Evolutionary conservation across 352 stramenopile genomes (phyloP).

Genomic region (Aphanomyces stellatus): DNA sequence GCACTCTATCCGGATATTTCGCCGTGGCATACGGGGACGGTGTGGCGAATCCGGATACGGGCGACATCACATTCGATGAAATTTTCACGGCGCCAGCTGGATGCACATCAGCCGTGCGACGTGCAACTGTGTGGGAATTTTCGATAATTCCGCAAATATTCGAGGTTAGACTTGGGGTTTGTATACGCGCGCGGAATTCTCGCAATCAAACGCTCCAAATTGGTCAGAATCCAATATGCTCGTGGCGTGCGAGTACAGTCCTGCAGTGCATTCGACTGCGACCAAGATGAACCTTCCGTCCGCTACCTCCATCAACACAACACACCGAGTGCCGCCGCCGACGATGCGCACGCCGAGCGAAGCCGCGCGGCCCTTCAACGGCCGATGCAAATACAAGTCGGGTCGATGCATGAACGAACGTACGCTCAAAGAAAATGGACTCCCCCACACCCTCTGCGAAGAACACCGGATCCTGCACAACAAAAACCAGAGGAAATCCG

Average conservation of each 20-base stretch:
- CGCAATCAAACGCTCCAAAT: not conserved
- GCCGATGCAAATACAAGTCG: conserved; percentile 22
- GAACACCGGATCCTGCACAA: conserved; percentile 20
- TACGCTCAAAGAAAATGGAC: conserved; percentile 20
- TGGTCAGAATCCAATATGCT: conserved; percentile 13
- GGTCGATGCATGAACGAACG: conserved; percentile 21
- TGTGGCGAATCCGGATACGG: not conserved
- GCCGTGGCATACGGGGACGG: not conserved
- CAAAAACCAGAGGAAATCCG: conserved; percentile 22
- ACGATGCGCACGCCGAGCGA: too few relatives aligned
- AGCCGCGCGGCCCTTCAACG: not conserved
- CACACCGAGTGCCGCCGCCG: too few relatives aligned
- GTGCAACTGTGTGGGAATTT: not conserved
- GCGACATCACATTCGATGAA: not conserved
- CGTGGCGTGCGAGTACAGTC: not conserved
- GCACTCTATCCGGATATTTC: not conserved
- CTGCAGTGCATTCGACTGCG: not conserved
- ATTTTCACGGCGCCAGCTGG: not conserved
- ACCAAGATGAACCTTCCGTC: too few relatives aligned
- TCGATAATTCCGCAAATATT: not conserved
- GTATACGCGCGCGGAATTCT: not conserved
- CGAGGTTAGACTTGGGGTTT: not conserved
- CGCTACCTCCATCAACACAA: too few relatives aligned
- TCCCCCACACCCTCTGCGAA: conserved; percentile 21
- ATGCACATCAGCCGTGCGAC: not conserved